Evolutionary conservation across 257 asterid species (phyloP).

Genomic region (Buddleja alternifolia): DNA sequence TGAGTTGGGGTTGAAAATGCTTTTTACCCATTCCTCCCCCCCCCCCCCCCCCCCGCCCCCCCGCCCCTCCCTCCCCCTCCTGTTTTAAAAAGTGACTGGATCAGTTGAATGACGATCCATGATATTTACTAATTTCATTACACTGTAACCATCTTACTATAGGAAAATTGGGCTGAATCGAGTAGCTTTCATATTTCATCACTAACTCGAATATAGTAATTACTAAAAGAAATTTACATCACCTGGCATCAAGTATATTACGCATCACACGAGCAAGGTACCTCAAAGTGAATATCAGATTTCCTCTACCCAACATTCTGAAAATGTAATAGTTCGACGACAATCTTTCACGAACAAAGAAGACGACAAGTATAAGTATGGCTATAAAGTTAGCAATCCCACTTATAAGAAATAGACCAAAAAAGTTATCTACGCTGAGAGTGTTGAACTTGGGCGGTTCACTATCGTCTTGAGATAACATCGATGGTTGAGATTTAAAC

Average conservation of each 20-base stretch:
- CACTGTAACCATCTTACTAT: no score
- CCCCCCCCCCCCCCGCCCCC: no score
- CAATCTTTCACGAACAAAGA: conserved; percentile 4
- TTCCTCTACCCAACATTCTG: not conserved
- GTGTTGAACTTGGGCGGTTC: not conserved
- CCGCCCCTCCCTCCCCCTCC: no score
- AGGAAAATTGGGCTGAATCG: no score
- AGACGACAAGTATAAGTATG: not conserved
- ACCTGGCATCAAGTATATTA: not conserved
- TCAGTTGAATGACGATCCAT: no score
- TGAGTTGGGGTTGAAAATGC: no score
- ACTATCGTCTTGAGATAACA: not conserved
- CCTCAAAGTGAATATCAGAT: not conserved
- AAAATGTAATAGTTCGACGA: not conserved
- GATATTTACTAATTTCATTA: no score
- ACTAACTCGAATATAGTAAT: no score
- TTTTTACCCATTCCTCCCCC: no score
- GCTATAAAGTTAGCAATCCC: conserved; percentile 9
- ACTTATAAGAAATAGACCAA: conserved; percentile 34
- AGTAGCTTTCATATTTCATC: no score
- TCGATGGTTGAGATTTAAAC: conserved; percentile 3
- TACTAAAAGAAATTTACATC: no score
- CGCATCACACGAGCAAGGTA: not conserved
- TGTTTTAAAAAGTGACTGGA: no score
- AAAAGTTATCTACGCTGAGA: conserved; percentile 22